These are phyloP conservation scores for Alternaria sp. DNA, from an alignment of 2,329 filamentous ascomycete genomes.

Conservation along the genomic window DNA sequence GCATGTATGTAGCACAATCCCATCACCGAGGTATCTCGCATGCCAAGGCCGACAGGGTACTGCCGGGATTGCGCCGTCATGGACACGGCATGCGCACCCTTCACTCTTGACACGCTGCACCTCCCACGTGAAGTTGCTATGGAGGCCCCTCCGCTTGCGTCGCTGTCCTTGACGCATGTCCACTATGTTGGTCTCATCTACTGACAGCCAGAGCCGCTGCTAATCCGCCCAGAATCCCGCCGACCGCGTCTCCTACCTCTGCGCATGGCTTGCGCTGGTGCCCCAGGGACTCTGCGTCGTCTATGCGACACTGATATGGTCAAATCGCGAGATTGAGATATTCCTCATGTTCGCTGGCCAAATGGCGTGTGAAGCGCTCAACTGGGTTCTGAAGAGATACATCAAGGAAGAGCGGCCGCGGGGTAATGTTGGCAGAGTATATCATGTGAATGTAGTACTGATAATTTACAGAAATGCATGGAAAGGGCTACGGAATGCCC, in stretches of 20 bases:
- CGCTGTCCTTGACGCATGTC: conserved; percentile 92
- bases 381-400: conserved; percentile 85
- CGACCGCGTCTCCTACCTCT: conserved; percentile 83
- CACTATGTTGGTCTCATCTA: conserved; percentile 74
- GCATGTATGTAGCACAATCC: neutral
- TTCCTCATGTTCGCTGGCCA: conserved; percentile 90
- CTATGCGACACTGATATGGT: conserved; percentile 89
- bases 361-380: conserved; percentile 87
- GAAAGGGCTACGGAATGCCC: conserved; percentile 98
- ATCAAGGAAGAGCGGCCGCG: conserved; percentile 91
- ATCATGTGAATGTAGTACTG: neutral
- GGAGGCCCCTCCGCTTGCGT: conserved; percentile 71
- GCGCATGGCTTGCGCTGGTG: conserved; percentile 91
- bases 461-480: conserved; percentile 66
- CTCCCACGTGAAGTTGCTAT: conserved; percentile 36
- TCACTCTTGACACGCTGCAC: conserved; percentile 6
- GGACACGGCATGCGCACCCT: conserved; percentile 5
- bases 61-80: conserved; percentile 5
- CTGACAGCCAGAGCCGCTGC: conserved; percentile 10
- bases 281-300: conserved; percentile 90
- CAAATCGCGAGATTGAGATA: conserved; percentile 88
- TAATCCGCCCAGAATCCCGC: conserved; percentile 73
- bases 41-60: conserved; percentile 10
- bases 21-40: neutral
- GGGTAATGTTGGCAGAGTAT: conserved; percentile 58